These are phyloP conservation scores for Paraglomus occultum DNA, from an alignment of 192 early-diverging fungal genomes.

Conservation along the genomic window DNA sequence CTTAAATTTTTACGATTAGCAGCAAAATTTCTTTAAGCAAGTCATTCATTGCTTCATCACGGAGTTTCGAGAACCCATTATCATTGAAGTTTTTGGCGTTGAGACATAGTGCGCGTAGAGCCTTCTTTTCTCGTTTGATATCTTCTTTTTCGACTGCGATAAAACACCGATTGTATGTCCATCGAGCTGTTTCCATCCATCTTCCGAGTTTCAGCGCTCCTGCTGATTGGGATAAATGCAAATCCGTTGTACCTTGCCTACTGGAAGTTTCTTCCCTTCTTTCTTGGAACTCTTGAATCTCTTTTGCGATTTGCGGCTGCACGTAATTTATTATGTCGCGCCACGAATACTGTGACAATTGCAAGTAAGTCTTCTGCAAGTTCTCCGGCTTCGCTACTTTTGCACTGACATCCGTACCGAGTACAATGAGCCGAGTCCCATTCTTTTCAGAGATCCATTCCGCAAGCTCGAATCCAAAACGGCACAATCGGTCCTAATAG, in stretches of 20 bases:
- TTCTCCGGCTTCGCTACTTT: background rate
- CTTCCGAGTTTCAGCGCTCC: slow-evolving; percentile 21
- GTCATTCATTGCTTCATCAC: background rate
- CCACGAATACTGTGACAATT: slow-evolving; percentile 18
- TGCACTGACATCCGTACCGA: slow-evolving; percentile 5
- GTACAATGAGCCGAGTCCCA: background rate
- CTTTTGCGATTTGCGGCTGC: background rate
- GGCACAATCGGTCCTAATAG: background rate
- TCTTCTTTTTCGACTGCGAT: background rate
- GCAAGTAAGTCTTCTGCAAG: slow-evolving; percentile 15
- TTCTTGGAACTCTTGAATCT: background rate
- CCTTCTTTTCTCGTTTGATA: background rate
- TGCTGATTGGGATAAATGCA: slow-evolving; percentile 13
- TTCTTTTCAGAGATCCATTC: slow-evolving; percentile 16
- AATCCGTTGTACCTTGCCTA: slow-evolving; percentile 1
- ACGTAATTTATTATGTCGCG: background rate
- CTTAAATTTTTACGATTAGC: slow-evolving; percentile 1
- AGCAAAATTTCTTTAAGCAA: slow-evolving; percentile 4
- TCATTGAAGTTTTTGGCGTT: background rate
- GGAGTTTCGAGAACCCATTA: background rate
- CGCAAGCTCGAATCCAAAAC: slow-evolving; percentile 7
- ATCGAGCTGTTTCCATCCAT: too few relatives aligned
- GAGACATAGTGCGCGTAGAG: background rate
- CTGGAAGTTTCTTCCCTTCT: background rate
- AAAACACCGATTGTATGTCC: too few relatives aligned